Conservation (phyloP, 2,329 filamentous ascomycete species). For the Aureobasidium sp. region DNA sequence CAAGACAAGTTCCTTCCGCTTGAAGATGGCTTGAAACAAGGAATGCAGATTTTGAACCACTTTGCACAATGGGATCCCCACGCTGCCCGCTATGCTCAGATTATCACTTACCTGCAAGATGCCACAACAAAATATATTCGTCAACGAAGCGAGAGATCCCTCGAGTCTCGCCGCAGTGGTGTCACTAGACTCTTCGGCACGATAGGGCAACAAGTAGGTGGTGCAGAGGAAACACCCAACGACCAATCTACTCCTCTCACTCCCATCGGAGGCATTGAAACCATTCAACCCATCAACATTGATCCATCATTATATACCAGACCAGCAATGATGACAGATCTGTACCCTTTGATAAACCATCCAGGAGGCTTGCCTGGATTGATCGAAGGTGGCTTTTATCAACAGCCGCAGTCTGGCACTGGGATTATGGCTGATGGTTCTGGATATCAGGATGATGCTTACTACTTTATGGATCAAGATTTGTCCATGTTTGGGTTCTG, state of each 20-base stretch:
- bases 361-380: background rate
- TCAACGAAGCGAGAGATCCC: background rate
- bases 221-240: background rate
- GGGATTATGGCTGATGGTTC: background rate
- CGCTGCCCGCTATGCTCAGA: constrained; percentile 21
- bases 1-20: constrained; percentile 17
- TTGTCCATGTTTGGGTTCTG: constrained; percentile 12
- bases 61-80: constrained; percentile 22
- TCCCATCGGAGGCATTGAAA: background rate
- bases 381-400: background rate
- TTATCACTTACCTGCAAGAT: constrained; percentile 17
- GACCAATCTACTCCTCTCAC: background rate
- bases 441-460: constrained; percentile 3
- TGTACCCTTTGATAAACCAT: background rate
- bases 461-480: constrained; percentile 11
- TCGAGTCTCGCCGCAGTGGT: background rate
- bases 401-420: background rate
- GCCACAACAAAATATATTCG: constrained; percentile 1
- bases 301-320: background rate
- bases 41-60: constrained; percentile 19
- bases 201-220: background rate
- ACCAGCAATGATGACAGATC: background rate
- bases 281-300: background rate
- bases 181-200: constrained; percentile 6
- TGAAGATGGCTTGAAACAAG: constrained; percentile 17